phyloP scores from a whole-genome alignment of 78 protist species.

The Dictyostelium capitatum region DNA sequence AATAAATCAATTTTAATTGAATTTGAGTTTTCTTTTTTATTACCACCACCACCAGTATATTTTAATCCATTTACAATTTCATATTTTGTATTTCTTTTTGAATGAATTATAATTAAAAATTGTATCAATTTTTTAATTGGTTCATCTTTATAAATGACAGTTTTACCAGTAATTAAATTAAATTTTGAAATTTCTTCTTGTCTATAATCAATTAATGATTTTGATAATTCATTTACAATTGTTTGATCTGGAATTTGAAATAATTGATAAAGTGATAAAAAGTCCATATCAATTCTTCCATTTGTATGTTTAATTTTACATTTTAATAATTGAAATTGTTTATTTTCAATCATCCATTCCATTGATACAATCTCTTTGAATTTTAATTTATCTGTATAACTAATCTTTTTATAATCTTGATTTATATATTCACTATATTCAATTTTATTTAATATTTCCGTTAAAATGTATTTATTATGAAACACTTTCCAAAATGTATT shows the following conservation, averaged over 20 bases:
- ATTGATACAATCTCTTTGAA: background rate
- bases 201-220: background rate
- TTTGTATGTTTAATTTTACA: background rate
- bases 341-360: background rate
- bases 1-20: too few relatives aligned
- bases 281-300: background rate
- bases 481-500: conserved; percentile 2
- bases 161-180: background rate
- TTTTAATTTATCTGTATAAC: background rate
- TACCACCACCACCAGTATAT: too few relatives aligned
- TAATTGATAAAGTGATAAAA: background rate
- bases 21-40: too few relatives aligned
- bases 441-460: background rate
- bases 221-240: background rate
- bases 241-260: background rate
- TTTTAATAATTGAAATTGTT: conserved; percentile 27
- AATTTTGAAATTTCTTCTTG: background rate
- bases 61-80: too few relatives aligned
- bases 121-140: too few relatives aligned
- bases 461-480: background rate
- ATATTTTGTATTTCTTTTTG: too few relatives aligned
- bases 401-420: background rate
- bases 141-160: too few relatives aligned
- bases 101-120: too few relatives aligned
- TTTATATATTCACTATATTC: background rate